These are phyloP conservation scores for Ogataea populi-albae DNA, from an alignment of 805 yeast species.

Conservation along the genomic window DNA sequence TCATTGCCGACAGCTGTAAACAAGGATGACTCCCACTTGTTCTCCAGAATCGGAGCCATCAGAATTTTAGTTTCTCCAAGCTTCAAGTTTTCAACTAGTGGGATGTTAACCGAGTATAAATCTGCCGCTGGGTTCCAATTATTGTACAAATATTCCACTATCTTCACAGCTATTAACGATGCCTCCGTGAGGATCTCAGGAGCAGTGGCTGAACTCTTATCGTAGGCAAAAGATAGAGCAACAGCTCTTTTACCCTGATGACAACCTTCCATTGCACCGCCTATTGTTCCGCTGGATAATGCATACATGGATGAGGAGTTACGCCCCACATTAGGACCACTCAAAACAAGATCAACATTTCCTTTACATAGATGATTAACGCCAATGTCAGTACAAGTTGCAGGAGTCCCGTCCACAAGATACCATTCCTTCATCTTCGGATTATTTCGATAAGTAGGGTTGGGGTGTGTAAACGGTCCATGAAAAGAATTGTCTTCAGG, in stretches of 20 bases:
- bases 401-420: constrained; percentile 90
- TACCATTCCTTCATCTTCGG: constrained; percentile 72
- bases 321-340: constrained; percentile 96
- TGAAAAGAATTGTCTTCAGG: constrained; percentile 51
- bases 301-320: constrained; percentile 87
- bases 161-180: constrained; percentile 59
- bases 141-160: constrained; percentile 55
- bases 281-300: constrained; percentile 90
- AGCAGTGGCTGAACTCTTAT: constrained; percentile 44
- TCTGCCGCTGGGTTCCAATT: constrained; percentile 63
- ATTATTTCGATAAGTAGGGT: constrained; percentile 36
- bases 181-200: constrained; percentile 57
- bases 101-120: constrained; percentile 80
- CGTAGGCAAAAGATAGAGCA: constrained; percentile 86
- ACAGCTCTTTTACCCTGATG: constrained; percentile 67
- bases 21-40: constrained; percentile 59
- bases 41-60: constrained; percentile 78
- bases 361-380: constrained; percentile 60
- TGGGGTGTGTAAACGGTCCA: constrained; percentile 67
- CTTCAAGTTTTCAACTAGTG: constrained; percentile 56
- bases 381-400: constrained; percentile 91
- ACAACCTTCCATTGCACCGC: constrained; percentile 94
- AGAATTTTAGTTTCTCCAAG: constrained; percentile 56
- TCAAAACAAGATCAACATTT: constrained; percentile 79
- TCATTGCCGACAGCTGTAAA: constrained; percentile 14